Base-by-base conservation (phyloP, 495 filamentous ascomycete genomes). In the Podospora comata region DNA sequence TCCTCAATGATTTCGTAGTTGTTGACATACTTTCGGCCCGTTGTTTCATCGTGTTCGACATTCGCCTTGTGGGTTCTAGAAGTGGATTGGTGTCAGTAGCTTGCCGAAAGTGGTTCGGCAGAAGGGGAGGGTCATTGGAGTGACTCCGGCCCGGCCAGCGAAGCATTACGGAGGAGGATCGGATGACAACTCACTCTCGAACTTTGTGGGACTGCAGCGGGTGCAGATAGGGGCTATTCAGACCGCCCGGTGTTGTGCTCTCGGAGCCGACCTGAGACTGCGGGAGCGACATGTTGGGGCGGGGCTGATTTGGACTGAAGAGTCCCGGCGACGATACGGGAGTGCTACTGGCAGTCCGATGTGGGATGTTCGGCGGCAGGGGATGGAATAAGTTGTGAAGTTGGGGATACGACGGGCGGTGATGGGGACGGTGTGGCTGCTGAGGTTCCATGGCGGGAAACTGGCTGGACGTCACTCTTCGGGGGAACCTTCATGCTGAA, bases 1-100 rank as follows among this genome's bases (percentile, higher is more conserved):
- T 98, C 96, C 75, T 96, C 89, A 65, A 98, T 88, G 73, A 99
- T 92, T 73, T 97, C 92, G 77, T 99, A 99, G 69, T 97, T 88
- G 73, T 99, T 99, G 83, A 99, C 94, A 55, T 91, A 83, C 78
- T 99, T 99, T 67, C 94, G 90, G 60, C 95, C 95, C 7, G 95
- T 96, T 65, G 91, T 83, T 30, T 85, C 83, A 75, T 98, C 92
- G 59, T 92, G 86, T 73, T 98, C 96, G 66, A 96, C 88, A 75
- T 94, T 91, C 11, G 91, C 93, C 53, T 91, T 90, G 75, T 96
- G 91, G 16, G 94, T 97, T 77, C 88, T 90, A 69, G 19, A 65
- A 30, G 59, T 18, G 67, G 26, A 32, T 32, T 32, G 34, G 27
- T 27, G 63, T 54, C 26, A 32, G 34, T 32, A n/a, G 60, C 61